phyloP scores from a whole-genome alignment of 345 rosid genomes.

The Limnanthes douglasii region DNA sequence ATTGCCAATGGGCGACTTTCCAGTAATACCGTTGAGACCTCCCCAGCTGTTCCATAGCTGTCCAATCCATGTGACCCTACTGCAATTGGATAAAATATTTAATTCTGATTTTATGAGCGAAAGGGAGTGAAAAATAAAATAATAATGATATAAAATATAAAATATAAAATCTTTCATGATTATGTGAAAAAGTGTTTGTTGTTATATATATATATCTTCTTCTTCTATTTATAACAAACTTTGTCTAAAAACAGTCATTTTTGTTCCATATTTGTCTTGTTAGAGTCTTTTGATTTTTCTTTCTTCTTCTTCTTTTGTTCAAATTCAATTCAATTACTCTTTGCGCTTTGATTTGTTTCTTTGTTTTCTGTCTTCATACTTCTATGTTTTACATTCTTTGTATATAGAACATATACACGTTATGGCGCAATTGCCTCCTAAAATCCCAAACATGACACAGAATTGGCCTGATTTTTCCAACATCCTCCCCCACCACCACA shows the following conservation, averaged over 20 bases:
- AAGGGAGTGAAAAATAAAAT: no score
- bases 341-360: slow-evolving; percentile 6
- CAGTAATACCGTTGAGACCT: slow-evolving; percentile 67
- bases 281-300: no score
- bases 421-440: slow-evolving; percentile 94
- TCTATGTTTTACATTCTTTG: slow-evolving; percentile 2
- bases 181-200: not conserved
- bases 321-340: no score
- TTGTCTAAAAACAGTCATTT: slow-evolving; percentile 19
- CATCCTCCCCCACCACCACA: no score
- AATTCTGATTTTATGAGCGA: no score
- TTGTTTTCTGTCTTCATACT: not conserved
- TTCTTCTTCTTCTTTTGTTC: no score
- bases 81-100: slow-evolving; percentile 15
- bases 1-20: slow-evolving; percentile 64
- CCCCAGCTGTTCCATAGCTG: slow-evolving; percentile 76
- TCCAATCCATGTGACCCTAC: slow-evolving; percentile 42
- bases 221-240: slow-evolving; percentile 8
- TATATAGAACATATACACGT: not conserved
- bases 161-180: slow-evolving; percentile 6
- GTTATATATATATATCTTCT: slow-evolving; percentile 1
- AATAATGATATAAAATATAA: no score
- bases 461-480: slow-evolving; percentile 60
- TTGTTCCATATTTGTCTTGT: no score
- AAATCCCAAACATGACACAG: slow-evolving; percentile 55